Base-by-base conservation (phyloP, 148 eudicot genomes). In the Fallopia convolvulus region DNA sequence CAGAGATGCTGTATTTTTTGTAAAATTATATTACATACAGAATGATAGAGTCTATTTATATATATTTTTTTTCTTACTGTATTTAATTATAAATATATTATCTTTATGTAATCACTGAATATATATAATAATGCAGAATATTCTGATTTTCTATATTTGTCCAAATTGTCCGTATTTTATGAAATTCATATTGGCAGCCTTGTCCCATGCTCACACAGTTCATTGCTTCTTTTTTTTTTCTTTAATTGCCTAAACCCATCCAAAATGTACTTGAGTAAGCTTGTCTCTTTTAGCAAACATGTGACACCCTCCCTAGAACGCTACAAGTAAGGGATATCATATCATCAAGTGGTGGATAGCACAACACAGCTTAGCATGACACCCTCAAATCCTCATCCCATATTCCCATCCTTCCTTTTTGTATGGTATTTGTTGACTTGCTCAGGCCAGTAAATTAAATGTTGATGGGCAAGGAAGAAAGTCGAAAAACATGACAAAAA, bases 151-250 rank as follows among this genome's bases (percentile, higher is more conserved):
- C 30, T 26, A 26, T 26, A 26, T 26, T 26, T 26, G 30, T 26
- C 30, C 30, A 26, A 26, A 26, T 26, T 61, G 68, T 61, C 39
- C 15, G 9, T 61, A 61, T 55, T 17, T 18, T 55, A 55, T n/a
- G 60, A 48, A 55, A 55, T 23, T 6, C 60, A 55, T 21, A 23
- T 8, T 4, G 68, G 14, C 65, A 61, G 26, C 26, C 36, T 61
- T 61, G 68, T 61, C 68, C 68, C 68, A 61, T 61, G 68, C 68
- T 61, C 13, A 26, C 68, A 61, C 36, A 61, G 26, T 61, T 61
- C 15, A 61, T 23, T 61, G 33, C 33, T n/a, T 10, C n/a, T 1
- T 56, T 36, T 33, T 36, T 36, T 36, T 36, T 36, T 36, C 39
- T 36, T 36, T 36, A 36, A 36, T n/a, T 18, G 63, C 63, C 68